Base-by-base conservation (phyloP, 192 early-diverging fungal genomes). In the Coemansia aciculifera region DNA sequence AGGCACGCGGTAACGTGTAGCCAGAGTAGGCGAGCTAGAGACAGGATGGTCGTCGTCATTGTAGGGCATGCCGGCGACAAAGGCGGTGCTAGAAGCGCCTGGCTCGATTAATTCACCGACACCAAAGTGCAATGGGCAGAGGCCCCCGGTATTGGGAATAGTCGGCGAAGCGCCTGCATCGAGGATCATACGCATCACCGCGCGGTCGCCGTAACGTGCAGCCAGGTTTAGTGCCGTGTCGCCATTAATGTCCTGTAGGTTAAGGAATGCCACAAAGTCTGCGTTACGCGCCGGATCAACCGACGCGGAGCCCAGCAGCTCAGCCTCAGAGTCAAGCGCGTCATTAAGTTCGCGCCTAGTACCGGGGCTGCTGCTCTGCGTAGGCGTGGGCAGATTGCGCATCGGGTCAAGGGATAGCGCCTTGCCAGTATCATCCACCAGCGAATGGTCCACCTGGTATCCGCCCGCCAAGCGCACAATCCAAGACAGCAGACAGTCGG, bases 161-260 rank as follows among this genome's bases (percentile, higher is more conserved):
- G 78, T 73, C 1, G 80, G 59, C 56, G 90, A 90, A 0, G 97
- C 96, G 7, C 97, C 97, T 6, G 89, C 91, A 19, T 93, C 86
- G 29, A 88, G 71, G 29, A 93, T 68, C 59, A 88, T 71, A 19
- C 91, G 89, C 6, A 89, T 81, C 78, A 96, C 77, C 0, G 86
- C 79, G 31, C 86, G 67, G 63, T 90, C 90, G 19, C 93, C 93
- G 9, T 90, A 65, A 17, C 93, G 75, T 2, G 95, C 92, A 0
- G 95, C 93, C 63, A 98, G 89, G 66, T 90, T 95, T 48, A 99
- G 73, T 0, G 96, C 92, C 9, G 96, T 98, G 64, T 97, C 92
- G 5, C 97, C 97, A 19, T 86, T 86, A 6, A 88, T 83, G 61
- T 97, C 94, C 61, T 92, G 88, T 31, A 94, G 83, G 62, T 90